Conservation (phyloP, 768 basidiomycete species). For the Phlebiopsis gigantea region DNA sequence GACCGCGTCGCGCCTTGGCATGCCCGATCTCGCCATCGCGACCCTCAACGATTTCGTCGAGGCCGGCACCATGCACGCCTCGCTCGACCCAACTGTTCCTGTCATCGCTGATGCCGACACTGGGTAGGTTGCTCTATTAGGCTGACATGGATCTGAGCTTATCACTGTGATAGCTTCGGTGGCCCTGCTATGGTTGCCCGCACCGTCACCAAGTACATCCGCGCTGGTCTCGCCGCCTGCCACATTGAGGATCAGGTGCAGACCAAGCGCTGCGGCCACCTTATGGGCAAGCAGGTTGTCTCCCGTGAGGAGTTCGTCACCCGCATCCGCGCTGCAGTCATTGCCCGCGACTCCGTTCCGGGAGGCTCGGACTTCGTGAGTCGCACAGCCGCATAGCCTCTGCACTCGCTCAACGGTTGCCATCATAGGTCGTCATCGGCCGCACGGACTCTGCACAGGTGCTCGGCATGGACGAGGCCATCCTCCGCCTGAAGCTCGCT, state of each 20-base stretch:
- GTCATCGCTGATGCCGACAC: conserved; percentile 82
- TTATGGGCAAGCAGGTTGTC: conserved; percentile 79
- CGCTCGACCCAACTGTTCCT: conserved; percentile 51
- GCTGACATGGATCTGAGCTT: background rate
- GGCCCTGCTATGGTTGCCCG: conserved; percentile 73
- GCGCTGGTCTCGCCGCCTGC: conserved; percentile 65
- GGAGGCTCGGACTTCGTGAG: conserved; percentile 70
- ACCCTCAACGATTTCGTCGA: conserved; percentile 74
- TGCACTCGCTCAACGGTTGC: background rate
- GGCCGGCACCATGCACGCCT: conserved; percentile 25
- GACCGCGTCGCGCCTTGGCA: conserved; percentile 71
- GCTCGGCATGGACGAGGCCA: conserved; percentile 73
- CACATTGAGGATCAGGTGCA: conserved; percentile 84
- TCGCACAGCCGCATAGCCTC: background rate
- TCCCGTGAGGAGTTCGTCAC: conserved; percentile 71
- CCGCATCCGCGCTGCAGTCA: conserved; percentile 72
- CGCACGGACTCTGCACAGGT: conserved; percentile 77
- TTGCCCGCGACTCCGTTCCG: conserved; percentile 71
- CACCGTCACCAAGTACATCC: conserved; percentile 65
- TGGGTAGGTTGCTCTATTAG: conserved; percentile 37
- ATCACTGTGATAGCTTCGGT: conserved; percentile 42
- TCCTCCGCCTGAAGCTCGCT: conserved; percentile 61
- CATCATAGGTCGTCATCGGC: conserved; percentile 57
- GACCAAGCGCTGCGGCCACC: conserved; percentile 76
- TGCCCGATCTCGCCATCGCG: conserved; percentile 76